A percentile compares a stretch with the other conserved stretches of the same genome.
phyloP scores from a whole-genome alignment of 2,329 filamentous ascomycete species.

The Venturia oleaginea region DNA sequence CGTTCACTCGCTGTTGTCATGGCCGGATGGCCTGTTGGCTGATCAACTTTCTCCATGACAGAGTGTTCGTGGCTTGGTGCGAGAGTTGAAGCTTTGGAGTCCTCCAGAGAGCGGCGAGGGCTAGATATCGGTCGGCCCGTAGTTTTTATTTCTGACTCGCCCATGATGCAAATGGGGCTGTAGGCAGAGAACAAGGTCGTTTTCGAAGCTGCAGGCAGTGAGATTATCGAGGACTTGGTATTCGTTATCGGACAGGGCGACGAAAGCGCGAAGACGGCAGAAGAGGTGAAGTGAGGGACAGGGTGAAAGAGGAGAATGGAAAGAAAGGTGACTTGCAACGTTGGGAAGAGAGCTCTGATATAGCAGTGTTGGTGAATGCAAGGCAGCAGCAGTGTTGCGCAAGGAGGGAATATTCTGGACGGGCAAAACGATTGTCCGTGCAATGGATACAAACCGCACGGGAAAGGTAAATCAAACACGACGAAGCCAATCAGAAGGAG shows the following conservation, averaged over 20 bases:
- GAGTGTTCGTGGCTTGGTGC: conserved; percentile 2
- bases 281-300: not conserved
- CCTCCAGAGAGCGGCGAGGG: not conserved
- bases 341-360: not conserved
- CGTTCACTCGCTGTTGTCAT: not conserved
- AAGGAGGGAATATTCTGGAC: not conserved
- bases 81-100: not conserved
- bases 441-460: not conserved
- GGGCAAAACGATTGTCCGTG: not conserved
- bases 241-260: not conserved
- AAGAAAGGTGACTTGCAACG: not conserved
- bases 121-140: not conserved
- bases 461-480: not conserved
- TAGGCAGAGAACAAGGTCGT: not conserved
- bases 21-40: conserved; percentile 1
- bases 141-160: not conserved
- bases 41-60: not conserved
- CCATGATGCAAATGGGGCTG: not conserved
- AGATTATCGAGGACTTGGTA: not conserved
- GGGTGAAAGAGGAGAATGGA: not conserved
- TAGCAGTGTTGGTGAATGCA: not conserved
- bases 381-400: not conserved
- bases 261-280: not conserved
- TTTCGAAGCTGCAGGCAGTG: not conserved
- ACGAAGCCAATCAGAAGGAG: not conserved